phyloP scores from a whole-genome alignment of 345 rosid species.

The Boechera stricta region DNA sequence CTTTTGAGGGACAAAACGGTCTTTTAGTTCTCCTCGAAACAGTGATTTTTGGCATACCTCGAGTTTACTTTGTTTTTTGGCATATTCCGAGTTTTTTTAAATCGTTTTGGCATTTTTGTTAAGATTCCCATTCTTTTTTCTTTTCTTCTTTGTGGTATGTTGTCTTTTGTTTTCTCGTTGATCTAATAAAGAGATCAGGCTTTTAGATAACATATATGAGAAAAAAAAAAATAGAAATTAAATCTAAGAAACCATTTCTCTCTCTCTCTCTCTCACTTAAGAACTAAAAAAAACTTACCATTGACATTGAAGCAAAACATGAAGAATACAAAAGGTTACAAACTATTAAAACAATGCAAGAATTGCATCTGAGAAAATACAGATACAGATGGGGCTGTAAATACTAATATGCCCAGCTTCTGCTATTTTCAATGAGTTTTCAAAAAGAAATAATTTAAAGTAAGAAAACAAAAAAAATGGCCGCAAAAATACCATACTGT shows the following conservation, averaged over 20 bases:
- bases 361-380: slow-evolving; percentile 41
- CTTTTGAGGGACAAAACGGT: too few relatives aligned
- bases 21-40: too few relatives aligned
- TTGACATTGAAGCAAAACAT: slow-evolving; percentile 29
- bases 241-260: background rate
- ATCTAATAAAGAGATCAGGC: too few relatives aligned
- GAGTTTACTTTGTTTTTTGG: too few relatives aligned
- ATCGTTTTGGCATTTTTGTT: too few relatives aligned
- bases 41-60: too few relatives aligned
- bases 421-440: slow-evolving; percentile 44
- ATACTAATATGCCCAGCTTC: slow-evolving; percentile 37
- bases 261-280: background rate
- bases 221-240: too few relatives aligned
- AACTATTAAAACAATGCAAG: slow-evolving; percentile 42
- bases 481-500: slow-evolving; percentile 43
- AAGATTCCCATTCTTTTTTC: too few relatives aligned
- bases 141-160: too few relatives aligned
- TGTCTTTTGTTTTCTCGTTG: too few relatives aligned
- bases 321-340: slow-evolving; percentile 40
- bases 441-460: slow-evolving; percentile 17
- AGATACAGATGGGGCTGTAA: slow-evolving; percentile 39
- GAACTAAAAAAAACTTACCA: slow-evolving; percentile 8
- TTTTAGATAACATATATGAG: too few relatives aligned
- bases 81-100: too few relatives aligned
- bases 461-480: background rate